A percentile compares a stretch with the other conserved stretches of the same genome.
Evolutionary conservation across 2,329 filamentous ascomycete species (phyloP).

Genomic region (Fusarium zealandicum): DNA sequence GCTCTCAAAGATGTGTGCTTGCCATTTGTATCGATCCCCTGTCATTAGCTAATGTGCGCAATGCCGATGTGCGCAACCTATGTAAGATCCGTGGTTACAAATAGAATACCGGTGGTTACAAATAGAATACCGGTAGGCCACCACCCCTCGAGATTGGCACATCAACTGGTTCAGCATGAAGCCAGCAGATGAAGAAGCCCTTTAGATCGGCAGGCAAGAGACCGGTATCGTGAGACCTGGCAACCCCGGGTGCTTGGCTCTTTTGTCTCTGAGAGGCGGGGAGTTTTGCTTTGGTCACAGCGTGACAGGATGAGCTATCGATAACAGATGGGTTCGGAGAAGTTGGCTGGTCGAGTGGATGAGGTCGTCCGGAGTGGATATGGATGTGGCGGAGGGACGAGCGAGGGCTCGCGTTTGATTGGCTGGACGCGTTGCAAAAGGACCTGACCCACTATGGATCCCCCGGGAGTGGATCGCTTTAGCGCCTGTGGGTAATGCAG

Average conservation of each 20-base stretch:
- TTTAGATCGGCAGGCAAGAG: slow-evolving; percentile 8
- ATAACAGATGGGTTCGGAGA: slow-evolving; percentile 30
- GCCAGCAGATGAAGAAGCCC: background rate
- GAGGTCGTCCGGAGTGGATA: slow-evolving; percentile 29
- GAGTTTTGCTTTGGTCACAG: slow-evolving; percentile 27
- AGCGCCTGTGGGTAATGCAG: slow-evolving; percentile 36
- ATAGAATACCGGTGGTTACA: slow-evolving; percentile 14
- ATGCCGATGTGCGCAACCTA: slow-evolving; percentile 15
- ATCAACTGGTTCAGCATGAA: slow-evolving; percentile 7
- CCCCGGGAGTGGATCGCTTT: slow-evolving; percentile 41
- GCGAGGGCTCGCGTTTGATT: slow-evolving; percentile 12
- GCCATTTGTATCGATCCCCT: slow-evolving; percentile 15
- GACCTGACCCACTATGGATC: slow-evolving; percentile 33
- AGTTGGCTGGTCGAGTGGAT: slow-evolving; percentile 20
- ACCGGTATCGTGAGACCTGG: slow-evolving; percentile 24
- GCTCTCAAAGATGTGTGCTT: slow-evolving; percentile 13
- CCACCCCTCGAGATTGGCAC: slow-evolving; percentile 20
- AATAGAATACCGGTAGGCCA: slow-evolving; percentile 13
- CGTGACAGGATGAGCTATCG: slow-evolving; percentile 24
- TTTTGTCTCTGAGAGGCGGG: slow-evolving; percentile 34
- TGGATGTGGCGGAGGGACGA: slow-evolving; percentile 14
- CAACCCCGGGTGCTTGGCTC: slow-evolving; percentile 30
- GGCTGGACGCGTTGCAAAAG: slow-evolving; percentile 34
- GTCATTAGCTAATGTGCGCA: slow-evolving; percentile 25
- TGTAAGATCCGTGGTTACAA: slow-evolving; percentile 25